phyloP scores from a whole-genome alignment of 345 rosid genomes.

The Anacardium occidentale region DNA sequence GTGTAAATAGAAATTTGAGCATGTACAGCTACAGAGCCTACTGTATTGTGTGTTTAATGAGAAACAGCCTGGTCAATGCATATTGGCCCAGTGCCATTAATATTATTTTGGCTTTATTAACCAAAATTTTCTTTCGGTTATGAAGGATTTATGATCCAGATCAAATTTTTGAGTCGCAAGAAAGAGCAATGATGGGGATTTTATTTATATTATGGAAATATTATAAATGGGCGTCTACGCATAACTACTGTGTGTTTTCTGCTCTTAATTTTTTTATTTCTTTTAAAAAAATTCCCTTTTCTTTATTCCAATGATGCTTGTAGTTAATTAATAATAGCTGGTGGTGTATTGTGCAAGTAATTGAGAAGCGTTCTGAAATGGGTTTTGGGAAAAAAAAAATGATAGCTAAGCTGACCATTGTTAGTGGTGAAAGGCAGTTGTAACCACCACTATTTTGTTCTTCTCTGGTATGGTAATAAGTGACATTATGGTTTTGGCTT shows the following conservation, averaged over 20 bases:
- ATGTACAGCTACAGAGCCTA: slow-evolving; percentile 6
- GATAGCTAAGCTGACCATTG: slow-evolving; percentile 31
- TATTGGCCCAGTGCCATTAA: not conserved
- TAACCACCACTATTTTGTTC: slow-evolving; percentile 6
- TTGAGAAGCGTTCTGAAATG: slow-evolving; percentile 27
- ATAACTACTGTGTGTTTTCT: slow-evolving; percentile 1
- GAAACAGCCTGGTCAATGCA: slow-evolving; percentile 6
- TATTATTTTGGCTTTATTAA: slow-evolving; percentile 27
- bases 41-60: slow-evolving; percentile 10
- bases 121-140: slow-evolving; percentile 19
- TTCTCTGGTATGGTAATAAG: slow-evolving; percentile 5
- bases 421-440: slow-evolving; percentile 26
- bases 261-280: slow-evolving; percentile 13
- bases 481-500: slow-evolving; percentile 18
- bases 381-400: slow-evolving; percentile 33
- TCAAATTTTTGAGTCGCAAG: not conserved
- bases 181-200: slow-evolving; percentile 10
- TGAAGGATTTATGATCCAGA: slow-evolving; percentile 26
- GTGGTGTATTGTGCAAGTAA: slow-evolving; percentile 4
- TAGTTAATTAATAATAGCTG: slow-evolving; percentile 15
- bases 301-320: slow-evolving; percentile 5
- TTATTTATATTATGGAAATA: slow-evolving; percentile 3
- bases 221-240: slow-evolving; percentile 12
- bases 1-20: slow-evolving; percentile 22
- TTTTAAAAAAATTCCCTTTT: not conserved